phyloP scores from a whole-genome alignment of 805 yeast species.

The Candida maesae region DNA sequence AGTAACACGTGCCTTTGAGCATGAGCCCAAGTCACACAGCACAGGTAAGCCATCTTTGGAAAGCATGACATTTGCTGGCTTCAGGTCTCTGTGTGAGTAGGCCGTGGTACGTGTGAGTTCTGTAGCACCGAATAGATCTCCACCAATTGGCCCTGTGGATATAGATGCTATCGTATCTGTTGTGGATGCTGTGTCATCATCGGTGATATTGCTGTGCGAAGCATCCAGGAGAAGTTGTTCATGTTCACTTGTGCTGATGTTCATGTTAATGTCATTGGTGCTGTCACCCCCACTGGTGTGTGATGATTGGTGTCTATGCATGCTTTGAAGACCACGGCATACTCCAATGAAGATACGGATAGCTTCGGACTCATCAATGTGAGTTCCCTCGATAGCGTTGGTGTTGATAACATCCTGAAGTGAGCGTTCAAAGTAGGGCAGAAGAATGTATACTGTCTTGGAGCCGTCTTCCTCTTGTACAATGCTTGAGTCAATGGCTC shows the following conservation, averaged over 20 bases:
- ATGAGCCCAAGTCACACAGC: conserved; percentile 80
- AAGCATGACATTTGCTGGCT: conserved; percentile 86
- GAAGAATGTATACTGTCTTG: conserved; percentile 68
- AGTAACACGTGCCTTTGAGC: conserved; percentile 54
- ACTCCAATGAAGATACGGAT: conserved; percentile 61
- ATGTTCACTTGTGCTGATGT: conserved; percentile 13
- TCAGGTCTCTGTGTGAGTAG: conserved; percentile 82
- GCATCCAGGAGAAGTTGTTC: conserved; percentile 15
- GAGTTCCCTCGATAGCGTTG: conserved; percentile 50
- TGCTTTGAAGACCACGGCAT: conserved; percentile 67
- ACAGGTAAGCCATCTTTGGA: conserved; percentile 73
- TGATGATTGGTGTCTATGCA: conserved; percentile 47
- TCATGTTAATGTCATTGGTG: conserved; percentile 6
- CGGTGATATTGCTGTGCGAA: conserved; percentile 1
- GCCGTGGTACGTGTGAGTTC: conserved; percentile 57
- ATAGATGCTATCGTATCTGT: conserved; percentile 25
- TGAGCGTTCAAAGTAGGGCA: conserved; percentile 73
- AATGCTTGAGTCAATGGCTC: conserved; percentile 66
- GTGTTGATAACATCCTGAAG: conserved; percentile 76
- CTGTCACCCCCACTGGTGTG: not conserved
- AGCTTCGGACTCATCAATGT: conserved; percentile 61
- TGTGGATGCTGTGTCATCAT: conserved; percentile 16
- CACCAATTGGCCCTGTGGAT: conserved; percentile 31
- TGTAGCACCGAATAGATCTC: conserved; percentile 38
- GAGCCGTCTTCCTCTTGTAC: conserved; percentile 77